A percentile compares a stretch with the other conserved stretches of the same genome.
Conservation (phyloP, 805 yeast species). For the Candida odintsovae region DNA sequence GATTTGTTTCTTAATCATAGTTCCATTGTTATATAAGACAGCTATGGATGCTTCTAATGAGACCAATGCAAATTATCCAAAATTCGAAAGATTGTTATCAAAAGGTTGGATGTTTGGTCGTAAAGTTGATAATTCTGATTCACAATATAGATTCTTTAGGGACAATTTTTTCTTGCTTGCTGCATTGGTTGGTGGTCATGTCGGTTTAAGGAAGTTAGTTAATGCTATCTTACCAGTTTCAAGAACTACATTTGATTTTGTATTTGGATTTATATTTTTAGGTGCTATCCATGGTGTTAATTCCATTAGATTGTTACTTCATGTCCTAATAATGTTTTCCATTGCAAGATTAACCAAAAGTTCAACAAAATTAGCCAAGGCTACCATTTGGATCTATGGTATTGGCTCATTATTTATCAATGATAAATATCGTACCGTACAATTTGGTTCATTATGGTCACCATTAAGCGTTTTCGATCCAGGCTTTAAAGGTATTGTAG, state of each 20-base stretch:
- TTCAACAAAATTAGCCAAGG: constrained; percentile 33
- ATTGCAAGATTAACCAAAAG: constrained; percentile 36
- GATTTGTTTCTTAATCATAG: constrained; percentile 55
- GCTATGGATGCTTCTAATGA: constrained; percentile 78
- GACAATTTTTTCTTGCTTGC: constrained; percentile 63
- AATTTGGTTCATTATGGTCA: constrained; percentile 38
- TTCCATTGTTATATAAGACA: constrained; percentile 78
- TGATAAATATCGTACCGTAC: constrained; percentile 53
- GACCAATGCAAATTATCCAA: constrained; percentile 65
- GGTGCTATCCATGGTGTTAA: constrained; percentile 79
- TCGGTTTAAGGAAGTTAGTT: constrained; percentile 36
- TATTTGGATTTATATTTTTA: constrained; percentile 64
- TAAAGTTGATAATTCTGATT: constrained; percentile 88
- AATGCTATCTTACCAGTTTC: constrained; percentile 21
- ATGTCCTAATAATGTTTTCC: constrained; percentile 47
- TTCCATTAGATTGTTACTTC: constrained; percentile 51
- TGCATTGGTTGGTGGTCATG: constrained; percentile 52
- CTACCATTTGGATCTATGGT: constrained; percentile 71
- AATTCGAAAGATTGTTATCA: constrained; percentile 53
- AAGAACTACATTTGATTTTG: constrained; percentile 64
- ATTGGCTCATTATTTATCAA: constrained; percentile 73
- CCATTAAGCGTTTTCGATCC: constrained; percentile 49
- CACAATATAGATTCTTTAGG: constrained; percentile 83
- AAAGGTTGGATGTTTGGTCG: constrained; percentile 90
- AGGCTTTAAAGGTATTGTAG: constrained; percentile 66